Conservation (phyloP, 2,329 filamentous ascomycete genomes). For the Paecilomyces dactylethromorphus region DNA sequence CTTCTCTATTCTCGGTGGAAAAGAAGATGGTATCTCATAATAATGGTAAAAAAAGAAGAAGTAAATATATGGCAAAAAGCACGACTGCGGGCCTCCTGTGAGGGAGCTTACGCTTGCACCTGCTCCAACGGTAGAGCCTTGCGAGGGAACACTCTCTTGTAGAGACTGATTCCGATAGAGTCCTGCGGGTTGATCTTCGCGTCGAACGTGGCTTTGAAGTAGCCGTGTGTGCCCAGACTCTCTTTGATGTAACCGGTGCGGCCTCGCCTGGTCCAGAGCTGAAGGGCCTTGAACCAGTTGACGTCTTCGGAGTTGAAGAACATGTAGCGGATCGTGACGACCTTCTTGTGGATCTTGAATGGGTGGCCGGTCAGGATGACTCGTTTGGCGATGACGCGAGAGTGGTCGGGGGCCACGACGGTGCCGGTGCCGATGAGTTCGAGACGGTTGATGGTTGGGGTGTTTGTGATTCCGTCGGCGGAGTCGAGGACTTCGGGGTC, state of each 20-base stretch:
- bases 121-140: slow-evolving; percentile 48
- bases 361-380: slow-evolving; percentile 92
- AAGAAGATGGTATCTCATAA: not conserved
- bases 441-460: slow-evolving; percentile 44
- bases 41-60: not conserved
- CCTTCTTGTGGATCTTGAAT: slow-evolving; percentile 96
- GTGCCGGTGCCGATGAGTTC: slow-evolving; percentile 82
- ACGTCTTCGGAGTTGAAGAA: slow-evolving; percentile 97
- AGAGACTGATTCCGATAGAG: slow-evolving; percentile 81
- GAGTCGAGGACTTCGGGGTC: slow-evolving; percentile 37
- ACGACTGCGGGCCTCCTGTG: not conserved
- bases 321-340: slow-evolving; percentile 98
- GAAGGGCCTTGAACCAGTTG: slow-evolving; percentile 94
- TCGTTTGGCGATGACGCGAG: slow-evolving; percentile 83
- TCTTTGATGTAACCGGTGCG: slow-evolving; percentile 91
- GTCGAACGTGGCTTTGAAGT: slow-evolving; percentile 99
- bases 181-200: slow-evolving; percentile 94
- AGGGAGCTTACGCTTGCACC: not conserved
- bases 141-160: slow-evolving; percentile 79
- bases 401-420: slow-evolving; percentile 65
- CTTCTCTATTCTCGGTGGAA: not conserved
- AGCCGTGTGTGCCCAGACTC: slow-evolving; percentile 91
- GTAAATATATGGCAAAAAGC: slow-evolving; percentile 1
- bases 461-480: slow-evolving; percentile 40
- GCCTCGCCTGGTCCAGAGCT: slow-evolving; percentile 87